Conservation (phyloP, 306 rosid genomes). For the Rosa multiflora region DNA sequence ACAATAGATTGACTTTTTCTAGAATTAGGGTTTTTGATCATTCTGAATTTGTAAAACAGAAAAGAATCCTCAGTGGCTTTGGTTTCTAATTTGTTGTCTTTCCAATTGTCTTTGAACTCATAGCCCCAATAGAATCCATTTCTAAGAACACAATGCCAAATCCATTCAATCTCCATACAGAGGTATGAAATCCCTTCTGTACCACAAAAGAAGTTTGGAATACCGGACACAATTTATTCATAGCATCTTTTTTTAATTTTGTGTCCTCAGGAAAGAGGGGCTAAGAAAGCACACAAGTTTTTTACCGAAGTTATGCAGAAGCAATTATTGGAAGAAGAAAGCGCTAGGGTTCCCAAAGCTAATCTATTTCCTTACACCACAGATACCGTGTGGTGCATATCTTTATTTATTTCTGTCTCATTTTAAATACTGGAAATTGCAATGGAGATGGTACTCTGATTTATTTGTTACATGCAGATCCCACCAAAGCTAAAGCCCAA, state of each 20-base stretch:
- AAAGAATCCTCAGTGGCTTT: background rate
- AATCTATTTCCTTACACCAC: slow-evolving; percentile 92
- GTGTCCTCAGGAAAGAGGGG: slow-evolving; percentile 82
- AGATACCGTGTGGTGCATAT: slow-evolving; percentile 92
- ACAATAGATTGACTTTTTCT: too few species aligned
- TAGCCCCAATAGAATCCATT: slow-evolving; percentile 48
- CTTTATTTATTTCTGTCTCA: slow-evolving; percentile 17
- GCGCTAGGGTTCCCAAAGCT: slow-evolving; percentile 83
- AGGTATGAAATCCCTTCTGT: slow-evolving; percentile 45
- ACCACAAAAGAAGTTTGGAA: too few species aligned
- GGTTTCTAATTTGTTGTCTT: background rate
- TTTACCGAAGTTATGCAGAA: slow-evolving; percentile 54
- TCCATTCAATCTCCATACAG: slow-evolving; percentile 88
- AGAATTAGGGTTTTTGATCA: background rate
- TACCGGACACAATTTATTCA: too few species aligned
- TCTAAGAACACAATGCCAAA: slow-evolving; percentile 74
- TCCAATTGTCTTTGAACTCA: slow-evolving; percentile 73
- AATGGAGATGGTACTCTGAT: background rate
- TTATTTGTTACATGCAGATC: slow-evolving; percentile 41
- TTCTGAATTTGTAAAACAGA: background rate
- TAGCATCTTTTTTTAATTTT: background rate
- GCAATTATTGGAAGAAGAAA: slow-evolving; percentile 69
- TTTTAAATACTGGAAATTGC: background rate
- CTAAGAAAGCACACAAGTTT: slow-evolving; percentile 71
- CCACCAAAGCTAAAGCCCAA: slow-evolving; percentile 93